Evolutionary conservation across 768 basidiomycete species (phyloP), one percentile per base, ranked within the genome.

Genomic region (Mycena capillaripes): DNA sequence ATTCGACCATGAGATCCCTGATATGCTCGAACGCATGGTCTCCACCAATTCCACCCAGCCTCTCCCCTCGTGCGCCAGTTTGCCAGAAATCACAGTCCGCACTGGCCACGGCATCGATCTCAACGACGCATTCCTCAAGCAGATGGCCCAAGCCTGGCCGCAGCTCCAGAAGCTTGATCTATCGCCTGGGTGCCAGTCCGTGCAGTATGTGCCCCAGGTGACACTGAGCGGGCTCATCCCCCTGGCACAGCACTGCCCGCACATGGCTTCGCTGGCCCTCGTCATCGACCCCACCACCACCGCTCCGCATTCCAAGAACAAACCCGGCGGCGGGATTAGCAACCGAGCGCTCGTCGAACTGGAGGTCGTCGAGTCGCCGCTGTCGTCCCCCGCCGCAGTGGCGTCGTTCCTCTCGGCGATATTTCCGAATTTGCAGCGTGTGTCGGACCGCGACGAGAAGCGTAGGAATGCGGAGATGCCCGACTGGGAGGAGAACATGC

Each of bases 311-410:
- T 0, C 44, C 4, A 52, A n/a, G n/a, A 46, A 64, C 25, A 70
- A 65, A 23, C 69, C 61, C 27, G 69, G 69, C 5, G 46, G 48
- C 23, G 62, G 69, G 10, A 32, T 70, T 46, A 23, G 30, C 38
- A 70, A 58, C 29, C 10, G 4, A 9, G 48, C 69, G 32, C 69
- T 70, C 36, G 19, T 42, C 21, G 52, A 61, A 0, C 59, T 69
- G 38, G 29, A 69, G 21, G 68, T 69, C 52, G 68, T 69, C 50
- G 68, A 69, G 68, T 69, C 68, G 58, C 68, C 68, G 21, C 6
- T 69, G 7, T n/a, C 50, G 6, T 62, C 40, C 17, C 59, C 68
- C 32, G 52, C 21, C 21, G 59, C 59, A 3, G 68, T 69, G 38
- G 68, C 59, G 4, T 60, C 59, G 27, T 69, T 69, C 68, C 36